Evolutionary conservation across 441 rosid genomes (phyloP), one percentile per base, ranked within the genome.

Genomic region (Oxalis stricta): DNA sequence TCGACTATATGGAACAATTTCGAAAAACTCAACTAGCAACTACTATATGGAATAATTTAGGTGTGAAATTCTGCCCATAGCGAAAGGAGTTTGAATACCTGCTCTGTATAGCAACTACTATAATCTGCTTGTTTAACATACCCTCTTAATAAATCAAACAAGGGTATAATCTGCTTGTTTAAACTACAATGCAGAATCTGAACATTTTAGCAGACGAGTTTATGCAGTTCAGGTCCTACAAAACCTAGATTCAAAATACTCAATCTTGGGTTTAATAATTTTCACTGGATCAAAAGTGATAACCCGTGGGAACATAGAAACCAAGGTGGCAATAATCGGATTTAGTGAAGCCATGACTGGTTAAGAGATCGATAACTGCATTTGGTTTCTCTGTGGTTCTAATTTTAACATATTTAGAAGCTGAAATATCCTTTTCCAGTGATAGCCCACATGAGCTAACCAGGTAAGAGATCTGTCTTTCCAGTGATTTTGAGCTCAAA

Each of bases 71-170:
- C 16, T 4, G 35, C 35, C 7, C 9, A 35, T 19, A 31, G 12
- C 37, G 41, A 10, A 12, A 13, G 35, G 43, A 11, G 18, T 0
- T n/a, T n/a, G n/a, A 15, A 7, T 58, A 89, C 97, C 88, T 84
- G 79, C 58, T 81, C 84, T 0, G 76, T 53, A 48, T 68, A 61
- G n/a, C n/a, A n/a, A n/a, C n/a, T n/a, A n/a, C n/a, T 36, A 57
- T 35, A 20, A 48, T 38, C 19, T 32, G 50, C 37, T 57, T 7
- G 19, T 26, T 37, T 2, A 14, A 49, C 10, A 44, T 28, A 36
- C 18, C 41, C 21, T 44, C 14, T 49, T 15, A 56, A 29, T 34
- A 56, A 43, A 21, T 56, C 58, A 15, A 51, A 10, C 1, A 18
- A 14, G 13, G 63, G 58, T 22, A 24, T 15, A 7, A 58, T 45